Conservation (phyloP, 2,329 filamentous ascomycete species). For the Xylariaceae sp. region DNA sequence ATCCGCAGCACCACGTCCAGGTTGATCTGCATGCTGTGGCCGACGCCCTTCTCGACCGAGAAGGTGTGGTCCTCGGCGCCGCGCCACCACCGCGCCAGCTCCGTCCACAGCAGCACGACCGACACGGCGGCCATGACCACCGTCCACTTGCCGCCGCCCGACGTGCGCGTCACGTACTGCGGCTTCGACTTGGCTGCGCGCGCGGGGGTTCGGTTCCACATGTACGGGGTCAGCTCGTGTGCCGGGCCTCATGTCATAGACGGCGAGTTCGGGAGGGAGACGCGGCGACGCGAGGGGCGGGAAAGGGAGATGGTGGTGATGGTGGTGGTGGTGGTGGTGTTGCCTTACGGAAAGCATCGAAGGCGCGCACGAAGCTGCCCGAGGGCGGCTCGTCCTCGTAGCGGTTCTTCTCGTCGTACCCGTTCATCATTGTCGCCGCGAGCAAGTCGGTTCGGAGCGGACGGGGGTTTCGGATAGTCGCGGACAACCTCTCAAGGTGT, state of each 20-base stretch:
- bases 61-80: constrained; percentile 85
- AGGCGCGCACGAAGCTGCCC: constrained; percentile 67
- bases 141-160: constrained; percentile 90
- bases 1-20: constrained; percentile 88
- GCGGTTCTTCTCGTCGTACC: constrained; percentile 57
- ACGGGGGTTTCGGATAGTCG: background rate
- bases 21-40: constrained; percentile 86
- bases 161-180: constrained; percentile 78
- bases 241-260: too few species aligned
- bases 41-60: constrained; percentile 84
- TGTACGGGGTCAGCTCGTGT: constrained; percentile 13
- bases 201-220: constrained; percentile 3
- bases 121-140: constrained; percentile 72
- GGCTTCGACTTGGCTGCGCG: constrained; percentile 96
- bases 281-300: too few species aligned
- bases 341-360: constrained; percentile 94
- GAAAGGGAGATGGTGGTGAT: constrained; percentile 7
- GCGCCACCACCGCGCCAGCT: constrained; percentile 74
- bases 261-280: too few species aligned
- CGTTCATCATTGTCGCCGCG: constrained; percentile 57
- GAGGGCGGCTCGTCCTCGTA: constrained; percentile 71
- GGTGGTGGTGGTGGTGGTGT: constrained; percentile 1
- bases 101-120: constrained; percentile 65
- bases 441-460: background rate
- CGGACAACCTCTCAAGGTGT: too few species aligned